Conservation (phyloP, 345 rosid species). For the Ailanthus altissimus region DNA sequence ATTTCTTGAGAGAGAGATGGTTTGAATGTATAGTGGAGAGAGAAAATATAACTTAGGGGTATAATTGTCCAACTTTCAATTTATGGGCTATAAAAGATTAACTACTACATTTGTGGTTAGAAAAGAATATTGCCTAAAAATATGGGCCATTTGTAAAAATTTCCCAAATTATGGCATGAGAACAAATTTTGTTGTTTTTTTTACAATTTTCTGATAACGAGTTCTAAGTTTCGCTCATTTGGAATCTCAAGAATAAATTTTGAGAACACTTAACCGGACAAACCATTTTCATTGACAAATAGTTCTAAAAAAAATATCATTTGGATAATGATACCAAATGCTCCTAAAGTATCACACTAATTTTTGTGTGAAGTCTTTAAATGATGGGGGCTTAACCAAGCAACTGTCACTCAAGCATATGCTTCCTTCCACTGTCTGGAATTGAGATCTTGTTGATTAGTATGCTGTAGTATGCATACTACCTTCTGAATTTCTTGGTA, state of each 20-base stretch:
- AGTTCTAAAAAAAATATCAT: background rate
- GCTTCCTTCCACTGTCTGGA: background rate
- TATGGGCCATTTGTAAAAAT: no score
- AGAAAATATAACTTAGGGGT: no score
- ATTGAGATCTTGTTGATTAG: conserved; percentile 1
- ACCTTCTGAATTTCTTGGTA: background rate
- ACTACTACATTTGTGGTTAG: no score
- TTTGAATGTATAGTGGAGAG: no score
- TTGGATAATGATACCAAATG: background rate
- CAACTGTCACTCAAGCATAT: background rate
- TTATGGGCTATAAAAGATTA: no score
- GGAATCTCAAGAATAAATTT: no score
- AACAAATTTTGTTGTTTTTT: background rate
- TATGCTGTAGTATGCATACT: background rate
- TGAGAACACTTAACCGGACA: background rate
- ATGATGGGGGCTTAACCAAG: background rate
- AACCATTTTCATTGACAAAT: no score
- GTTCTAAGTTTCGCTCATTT: background rate
- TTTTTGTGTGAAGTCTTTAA: background rate
- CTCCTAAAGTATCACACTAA: background rate
- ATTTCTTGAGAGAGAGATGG: no score
- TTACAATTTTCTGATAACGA: background rate
- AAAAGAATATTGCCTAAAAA: no score
- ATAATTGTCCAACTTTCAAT: no score
- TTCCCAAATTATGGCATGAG: background rate